Conservation (phyloP, 768 basidiomycete species). For the Pisolithus sp. region DNA sequence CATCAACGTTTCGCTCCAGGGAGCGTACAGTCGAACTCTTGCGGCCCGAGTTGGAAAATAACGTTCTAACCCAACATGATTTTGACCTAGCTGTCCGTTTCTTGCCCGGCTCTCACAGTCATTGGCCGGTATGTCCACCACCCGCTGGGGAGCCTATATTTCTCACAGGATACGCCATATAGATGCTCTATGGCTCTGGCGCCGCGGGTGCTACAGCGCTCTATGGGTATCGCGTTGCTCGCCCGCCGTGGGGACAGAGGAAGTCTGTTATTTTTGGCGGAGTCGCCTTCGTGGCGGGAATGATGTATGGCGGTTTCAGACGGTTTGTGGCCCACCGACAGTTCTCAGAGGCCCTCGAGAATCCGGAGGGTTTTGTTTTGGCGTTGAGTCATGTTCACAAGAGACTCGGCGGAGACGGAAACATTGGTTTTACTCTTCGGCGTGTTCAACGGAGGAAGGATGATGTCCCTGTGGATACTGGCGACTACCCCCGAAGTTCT, state of each 20-base stretch:
- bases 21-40: conserved; percentile 25
- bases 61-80: conserved; percentile 36
- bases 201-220: conserved; percentile 19
- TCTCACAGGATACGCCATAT: background rate
- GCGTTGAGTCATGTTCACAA: conserved; percentile 27
- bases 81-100: conserved; percentile 50
- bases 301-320: conserved; percentile 28
- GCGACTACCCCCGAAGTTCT: conserved; percentile 1
- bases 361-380: conserved; percentile 24
- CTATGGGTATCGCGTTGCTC: conserved; percentile 20
- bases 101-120: conserved; percentile 42
- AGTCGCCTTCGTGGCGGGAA: conserved; percentile 23
- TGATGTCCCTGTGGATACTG: conserved; percentile 1
- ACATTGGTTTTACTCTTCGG: conserved; percentile 18
- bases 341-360: conserved; percentile 25
- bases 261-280: conserved; percentile 20
- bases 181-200: conserved; percentile 18
- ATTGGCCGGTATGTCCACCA: conserved; percentile 35
- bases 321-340: conserved; percentile 23
- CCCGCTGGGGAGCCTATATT: background rate
- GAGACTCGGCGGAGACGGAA: conserved; percentile 27
- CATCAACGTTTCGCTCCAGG: conserved; percentile 40
- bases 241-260: conserved; percentile 23
- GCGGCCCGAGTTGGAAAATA: conserved; percentile 25
- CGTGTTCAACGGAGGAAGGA: conserved; percentile 18